These are phyloP conservation scores for Candida xiaguanensis DNA, from an alignment of 805 yeast genomes.

Conservation along the genomic window DNA sequence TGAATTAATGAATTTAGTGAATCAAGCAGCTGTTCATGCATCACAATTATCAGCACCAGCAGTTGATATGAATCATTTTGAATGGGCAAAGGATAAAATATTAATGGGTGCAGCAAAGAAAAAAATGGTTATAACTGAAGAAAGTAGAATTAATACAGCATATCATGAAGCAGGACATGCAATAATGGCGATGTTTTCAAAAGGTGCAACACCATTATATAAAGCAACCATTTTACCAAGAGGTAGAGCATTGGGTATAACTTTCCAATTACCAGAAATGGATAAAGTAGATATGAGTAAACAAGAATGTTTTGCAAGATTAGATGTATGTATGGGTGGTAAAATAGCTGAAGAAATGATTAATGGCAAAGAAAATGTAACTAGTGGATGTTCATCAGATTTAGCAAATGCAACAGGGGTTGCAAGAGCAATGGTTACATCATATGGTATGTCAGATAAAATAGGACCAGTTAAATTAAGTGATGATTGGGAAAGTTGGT, in stretches of 20 bases:
- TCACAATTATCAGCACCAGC: constrained; percentile 87
- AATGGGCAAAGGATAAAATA: constrained; percentile 99
- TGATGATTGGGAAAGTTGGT: constrained; percentile 95
- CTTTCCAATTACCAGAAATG: constrained; percentile 97
- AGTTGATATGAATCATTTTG: constrained; percentile 88
- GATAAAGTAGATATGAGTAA: constrained; percentile 93
- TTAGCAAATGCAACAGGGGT: constrained; percentile 84
- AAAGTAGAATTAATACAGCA: constrained; percentile 89
- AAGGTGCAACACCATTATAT: constrained; percentile 91
- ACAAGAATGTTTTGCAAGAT: constrained; percentile 81
- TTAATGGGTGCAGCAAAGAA: constrained; percentile 97
- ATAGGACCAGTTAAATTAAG: constrained; percentile 90
- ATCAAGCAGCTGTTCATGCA: constrained; percentile 97
- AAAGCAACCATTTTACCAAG: constrained; percentile 96
- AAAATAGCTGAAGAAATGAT: constrained; percentile 93
- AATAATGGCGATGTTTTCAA: constrained; percentile 91
- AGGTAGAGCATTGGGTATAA: constrained; percentile 94
- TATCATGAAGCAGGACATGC: constrained; percentile 99
- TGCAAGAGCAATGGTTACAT: constrained; percentile 95
- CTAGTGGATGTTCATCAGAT: constrained; percentile 94
- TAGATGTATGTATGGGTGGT: constrained; percentile 99
- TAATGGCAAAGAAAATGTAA: constrained; percentile 88
- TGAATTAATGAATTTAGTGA: constrained; percentile 89
- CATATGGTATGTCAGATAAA: constrained; percentile 91
- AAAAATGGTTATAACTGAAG: constrained; percentile 97